A percentile compares a stretch with the other conserved stretches of the same genome.
phyloP scores from a whole-genome alignment of 352 stramenopile species.

The Pythium monospermum region DNA sequence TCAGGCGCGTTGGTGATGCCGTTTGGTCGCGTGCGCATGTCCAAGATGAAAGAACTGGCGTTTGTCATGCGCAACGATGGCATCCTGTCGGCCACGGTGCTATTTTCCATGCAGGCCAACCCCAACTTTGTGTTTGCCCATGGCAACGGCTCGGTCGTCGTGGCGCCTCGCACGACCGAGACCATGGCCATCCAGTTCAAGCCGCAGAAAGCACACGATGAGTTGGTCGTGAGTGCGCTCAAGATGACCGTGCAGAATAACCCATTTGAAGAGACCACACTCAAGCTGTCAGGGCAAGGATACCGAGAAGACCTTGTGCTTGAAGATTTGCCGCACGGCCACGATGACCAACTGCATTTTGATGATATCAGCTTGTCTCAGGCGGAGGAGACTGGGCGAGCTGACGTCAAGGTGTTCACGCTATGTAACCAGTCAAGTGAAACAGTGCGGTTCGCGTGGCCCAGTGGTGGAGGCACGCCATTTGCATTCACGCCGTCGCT shows the following conservation, averaged over 20 bases:
- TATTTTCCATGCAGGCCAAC: constrained; percentile 85
- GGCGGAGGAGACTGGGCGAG: background rate
- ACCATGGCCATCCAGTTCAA: constrained; percentile 78
- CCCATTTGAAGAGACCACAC: constrained; percentile 78
- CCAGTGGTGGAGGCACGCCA: constrained; percentile 25
- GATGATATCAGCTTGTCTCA: constrained; percentile 64
- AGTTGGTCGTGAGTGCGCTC: constrained; percentile 40
- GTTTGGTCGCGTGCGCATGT: constrained; percentile 74
- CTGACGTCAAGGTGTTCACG: constrained; percentile 66
- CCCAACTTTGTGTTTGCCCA: constrained; percentile 69
- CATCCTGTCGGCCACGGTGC: constrained; percentile 86
- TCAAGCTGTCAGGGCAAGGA: constrained; percentile 65
- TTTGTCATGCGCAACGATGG: constrained; percentile 89
- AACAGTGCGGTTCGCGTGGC: constrained; percentile 71
- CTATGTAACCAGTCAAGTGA: constrained; percentile 63
- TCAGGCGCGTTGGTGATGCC: constrained; percentile 61
- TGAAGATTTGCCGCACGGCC: constrained; percentile 73
- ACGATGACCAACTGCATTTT: constrained; percentile 84
- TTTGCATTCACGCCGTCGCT: constrained; percentile 72
- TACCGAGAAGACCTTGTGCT: constrained; percentile 86
- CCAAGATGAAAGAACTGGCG: constrained; percentile 59
- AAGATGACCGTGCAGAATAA: constrained; percentile 91
- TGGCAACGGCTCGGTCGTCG: constrained; percentile 68
- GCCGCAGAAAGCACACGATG: constrained; percentile 69
- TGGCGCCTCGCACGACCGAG: constrained; percentile 60